These are phyloP conservation scores for Hypoxylon sp. DNA, from an alignment of 2,329 filamentous ascomycete species.

Conservation along the genomic window DNA sequence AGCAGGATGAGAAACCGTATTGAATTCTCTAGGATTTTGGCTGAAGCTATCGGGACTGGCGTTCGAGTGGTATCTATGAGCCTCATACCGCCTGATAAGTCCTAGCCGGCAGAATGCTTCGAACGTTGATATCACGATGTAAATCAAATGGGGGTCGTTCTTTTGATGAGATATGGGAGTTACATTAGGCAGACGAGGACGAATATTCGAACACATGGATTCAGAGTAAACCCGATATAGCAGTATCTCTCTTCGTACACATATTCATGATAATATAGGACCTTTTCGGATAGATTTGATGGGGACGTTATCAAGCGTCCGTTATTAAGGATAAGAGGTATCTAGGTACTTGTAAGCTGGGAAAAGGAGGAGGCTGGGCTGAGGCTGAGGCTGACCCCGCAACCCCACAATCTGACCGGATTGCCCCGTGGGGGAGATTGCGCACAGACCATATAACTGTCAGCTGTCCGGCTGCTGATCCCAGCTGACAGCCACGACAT, in stretches of 20 bases:
- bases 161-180: not conserved
- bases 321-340: not conserved
- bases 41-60: not conserved
- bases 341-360: no score
- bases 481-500: not conserved
- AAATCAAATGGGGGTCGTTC: not conserved
- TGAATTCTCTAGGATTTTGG: not conserved
- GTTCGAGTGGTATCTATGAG: not conserved
- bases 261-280: no score
- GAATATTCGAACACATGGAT: not conserved
- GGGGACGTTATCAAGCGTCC: not conserved
- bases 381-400: no score
- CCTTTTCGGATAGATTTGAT: no score
- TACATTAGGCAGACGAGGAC: not conserved
- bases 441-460: not conserved
- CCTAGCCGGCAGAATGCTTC: not conserved
- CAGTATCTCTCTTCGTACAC: not conserved
- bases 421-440: not conserved
- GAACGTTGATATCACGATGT: not conserved
- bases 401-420: no score
- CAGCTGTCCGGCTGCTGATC: not conserved
- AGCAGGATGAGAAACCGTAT: constrained; percentile 18
- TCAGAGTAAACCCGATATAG: not conserved
- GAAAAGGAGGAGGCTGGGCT: no score
- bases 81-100: constrained; percentile 8